Base-by-base conservation (phyloP, 345 rosid genomes). In the Dovyalis caffra region DNA sequence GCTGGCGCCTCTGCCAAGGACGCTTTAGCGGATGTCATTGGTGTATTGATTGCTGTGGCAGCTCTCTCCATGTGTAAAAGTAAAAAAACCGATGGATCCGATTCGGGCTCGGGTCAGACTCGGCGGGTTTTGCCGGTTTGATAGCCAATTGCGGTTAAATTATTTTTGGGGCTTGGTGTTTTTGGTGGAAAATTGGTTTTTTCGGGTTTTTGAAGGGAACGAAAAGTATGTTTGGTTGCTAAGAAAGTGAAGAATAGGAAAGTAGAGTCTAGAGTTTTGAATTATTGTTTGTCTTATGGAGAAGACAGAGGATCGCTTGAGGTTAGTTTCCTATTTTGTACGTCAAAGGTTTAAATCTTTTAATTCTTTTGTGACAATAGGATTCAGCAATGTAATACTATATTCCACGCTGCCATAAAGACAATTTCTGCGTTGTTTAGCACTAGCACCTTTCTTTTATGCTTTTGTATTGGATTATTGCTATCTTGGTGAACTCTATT, bases 1-100 rank as follows among this genome's bases (percentile, higher is more conserved):
- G 86, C 97, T 16, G 97, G 95, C 3, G 97, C 97, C 29, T 95
- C 99, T 7, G 57, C 85, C 32, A 90, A 83, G 82, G 99, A 95
- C 77, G 97, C 89, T 56, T 83, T 87, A 35, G 95, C 97, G 0
- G 99, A 95, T 82, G 57, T 87, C 8, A 1, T 91, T 9, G 97
- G 99, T 15, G 94, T 86, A 34, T 47, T 89, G 57, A 61, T 90
- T 12, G 94, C 94, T 68, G 93, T 87, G 53, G 49, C 71, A 56
- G 70, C 73, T 49, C 88, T 92, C 57, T 85, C 74, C 25, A 25
- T 73, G 12, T 21, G 77, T 29, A 64, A 47, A 34, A 53, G 58
- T 70, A 69, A 32, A 62, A 34, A 32, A 2, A 63, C 31, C 5
- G 4, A 3, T 45, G 66, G 81, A 33, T 57, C 81, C 5, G 85